A percentile compares a stretch with the other conserved stretches of the same genome.
Evolutionary conservation across 257 asterid species (phyloP).

Genomic region (Solanum bulbocastanum): DNA sequence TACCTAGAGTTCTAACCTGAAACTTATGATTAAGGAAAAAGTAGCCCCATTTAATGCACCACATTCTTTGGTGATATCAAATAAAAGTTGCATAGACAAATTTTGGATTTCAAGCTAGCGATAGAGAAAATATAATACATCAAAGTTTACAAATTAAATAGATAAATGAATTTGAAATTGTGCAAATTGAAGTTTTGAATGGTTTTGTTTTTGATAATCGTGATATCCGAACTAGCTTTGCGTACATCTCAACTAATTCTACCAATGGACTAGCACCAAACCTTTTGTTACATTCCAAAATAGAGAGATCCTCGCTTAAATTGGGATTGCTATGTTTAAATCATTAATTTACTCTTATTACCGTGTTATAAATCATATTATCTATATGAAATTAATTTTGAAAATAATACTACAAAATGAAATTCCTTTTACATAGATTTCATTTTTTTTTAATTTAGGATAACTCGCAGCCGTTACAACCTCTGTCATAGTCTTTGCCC

Average conservation of each 20-base stretch:
- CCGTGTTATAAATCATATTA: not conserved
- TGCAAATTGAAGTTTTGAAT: not conserved
- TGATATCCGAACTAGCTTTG: not conserved
- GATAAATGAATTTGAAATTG: not conserved
- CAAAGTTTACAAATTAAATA: too few species aligned
- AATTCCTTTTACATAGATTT: not conserved
- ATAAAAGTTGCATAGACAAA: not conserved
- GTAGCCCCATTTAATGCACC: not conserved
- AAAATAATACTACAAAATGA: not conserved
- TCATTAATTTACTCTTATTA: not conserved
- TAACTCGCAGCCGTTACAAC: fast-evolving
- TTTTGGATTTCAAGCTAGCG: too few species aligned
- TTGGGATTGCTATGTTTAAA: not conserved
- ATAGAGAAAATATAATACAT: too few species aligned
- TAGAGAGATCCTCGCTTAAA: not conserved
- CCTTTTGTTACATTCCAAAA: not conserved
- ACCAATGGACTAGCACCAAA: not conserved
- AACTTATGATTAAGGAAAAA: too few species aligned
- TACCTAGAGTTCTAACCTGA: not conserved
- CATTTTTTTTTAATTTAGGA: too few species aligned
- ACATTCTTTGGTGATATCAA: not conserved
- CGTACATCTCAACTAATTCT: too few species aligned
- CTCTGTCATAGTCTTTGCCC: not conserved
- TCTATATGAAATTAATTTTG: not conserved
- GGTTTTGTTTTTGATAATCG: too few species aligned